Base-by-base conservation (phyloP, 768 basidiomycete genomes). In the Leccinum obscurum region DNA sequence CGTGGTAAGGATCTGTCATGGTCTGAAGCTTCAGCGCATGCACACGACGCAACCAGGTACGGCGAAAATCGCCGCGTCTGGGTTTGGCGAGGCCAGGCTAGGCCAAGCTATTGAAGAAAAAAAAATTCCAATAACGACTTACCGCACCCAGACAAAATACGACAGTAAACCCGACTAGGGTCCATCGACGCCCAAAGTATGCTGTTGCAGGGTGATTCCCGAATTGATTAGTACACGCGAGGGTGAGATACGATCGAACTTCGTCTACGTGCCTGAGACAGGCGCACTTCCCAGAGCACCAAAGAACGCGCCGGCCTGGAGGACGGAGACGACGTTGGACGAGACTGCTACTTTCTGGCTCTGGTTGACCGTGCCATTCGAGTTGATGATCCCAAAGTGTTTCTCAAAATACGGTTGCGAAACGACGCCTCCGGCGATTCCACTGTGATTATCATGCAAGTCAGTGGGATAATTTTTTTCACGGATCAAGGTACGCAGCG, bases 221-320 rank as follows among this genome's bases (percentile, higher is more conserved):
- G 39, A 15, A 20, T 44, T 20, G n/a, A 44, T 64, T 22, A 62
- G 39, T 20, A 44, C 24, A 44, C n/a, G 17, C 15, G 30, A 17
- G 51, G 32, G 22, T 15, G n/a, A 28, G 26, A 3, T 35, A 20
- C 17, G 26, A 20, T 0, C 28, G 35, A 9, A 52, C 52, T 48
- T 41, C 9, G 75, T 79, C 54, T 58, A 90, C 79, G 52, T 59
- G 90, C 90, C 76, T 11, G 89, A 89, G 48, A 89, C 67, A 0
- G 87, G 88, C 1, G 88, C 88, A 64, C 86, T 87, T 10, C 82
- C 81, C 6, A 95, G 71, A 14, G 92, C 90, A 59, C 93, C 93
- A 68, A 94, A 94, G 81, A 94, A 93, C 1, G 91, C 90, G 11
- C 92, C 92, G 4, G 86, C 90, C 70, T 94, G 93, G 10, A 95